Base-by-base conservation (phyloP, 1,284 basidiomycete genomes). In the Pseudozyma pruni region DNA sequence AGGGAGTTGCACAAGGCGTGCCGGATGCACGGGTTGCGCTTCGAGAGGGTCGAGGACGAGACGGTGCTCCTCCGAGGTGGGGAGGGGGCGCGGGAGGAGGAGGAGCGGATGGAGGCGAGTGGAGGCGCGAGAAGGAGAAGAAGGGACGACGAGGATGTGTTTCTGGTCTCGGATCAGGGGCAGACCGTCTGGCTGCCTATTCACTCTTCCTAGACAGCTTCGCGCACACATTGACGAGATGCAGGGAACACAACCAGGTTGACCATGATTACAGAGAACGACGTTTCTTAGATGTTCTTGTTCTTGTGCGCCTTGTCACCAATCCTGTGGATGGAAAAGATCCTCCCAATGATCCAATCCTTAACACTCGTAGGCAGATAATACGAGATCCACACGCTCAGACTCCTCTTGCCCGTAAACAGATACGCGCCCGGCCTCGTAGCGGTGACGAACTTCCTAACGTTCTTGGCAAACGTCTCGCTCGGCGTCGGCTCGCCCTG, bases 121-220 rank as follows among this genome's bases (percentile, higher is more conserved):
- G 33, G 16, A 33, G 16, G 11, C 27, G 11, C 7, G 27, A 29
- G 27, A 29, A 29, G 17, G 34, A 40, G 8, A 25, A 42, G 32
- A 45, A 35, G 8, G n/a, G n/a, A n/a, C n/a, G 35, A 46, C 14
- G 25, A 53, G 22, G 75, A 72, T n/a, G 53, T 49, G 4, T 77
- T 77, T 45, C 42, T 76, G 4, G 75, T 77, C 14, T 50, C 67
- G 9, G 45, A 77, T 49, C 75, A 77, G 50, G 75, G 75, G 7
- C 69, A 74, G 55, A 76, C 74, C 2, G 57, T 76, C 17, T 75
- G 62, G 62, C 27, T 76, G 17, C 73, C 73, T 13, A 61, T 70
- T 20, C 48, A 45, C 19, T 27, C 47, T 10, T 34, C 35, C 2
- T 39, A n/a, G 20, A n/a, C 25, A 34, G 25, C 17, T 14, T 32